Evolutionary conservation across 495 filamentous ascomycete genomes (phyloP).

Genomic region (Tuber umbilicatum): DNA sequence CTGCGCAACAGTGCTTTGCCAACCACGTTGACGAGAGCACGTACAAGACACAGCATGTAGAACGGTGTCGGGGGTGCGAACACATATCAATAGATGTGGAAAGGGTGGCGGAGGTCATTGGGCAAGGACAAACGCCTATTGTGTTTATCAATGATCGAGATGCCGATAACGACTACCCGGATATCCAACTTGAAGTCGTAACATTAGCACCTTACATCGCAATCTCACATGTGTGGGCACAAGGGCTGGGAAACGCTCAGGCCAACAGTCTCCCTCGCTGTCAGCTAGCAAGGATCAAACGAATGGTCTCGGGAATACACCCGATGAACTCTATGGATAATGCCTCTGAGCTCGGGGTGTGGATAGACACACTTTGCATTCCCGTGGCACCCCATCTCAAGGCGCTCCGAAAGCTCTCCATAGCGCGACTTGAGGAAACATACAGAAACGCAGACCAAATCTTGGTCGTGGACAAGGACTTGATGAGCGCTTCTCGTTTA

Average conservation of each 20-base stretch:
- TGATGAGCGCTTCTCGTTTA: slow-evolving; percentile 8
- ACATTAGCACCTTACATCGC: slow-evolving; percentile 8
- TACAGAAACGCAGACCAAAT: slow-evolving; percentile 36
- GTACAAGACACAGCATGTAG: slow-evolving; percentile 14
- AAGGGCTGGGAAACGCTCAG: slow-evolving; percentile 19
- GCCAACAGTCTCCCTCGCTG: slow-evolving; percentile 18
- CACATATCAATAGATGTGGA: slow-evolving; percentile 13
- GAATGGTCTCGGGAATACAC: slow-evolving; percentile 3
- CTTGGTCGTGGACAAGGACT: slow-evolving; percentile 36
- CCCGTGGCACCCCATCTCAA: slow-evolving; percentile 25
- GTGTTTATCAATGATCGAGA: background rate
- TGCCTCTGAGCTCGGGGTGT: slow-evolving; percentile 26
- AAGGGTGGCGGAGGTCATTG: background rate
- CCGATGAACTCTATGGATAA: background rate
- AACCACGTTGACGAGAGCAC: slow-evolving; percentile 17
- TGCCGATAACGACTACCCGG: background rate
- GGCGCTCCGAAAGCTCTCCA: slow-evolving; percentile 25
- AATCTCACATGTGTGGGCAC: slow-evolving; percentile 20
- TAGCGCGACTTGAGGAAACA: slow-evolving; percentile 36
- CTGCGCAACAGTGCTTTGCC: slow-evolving; percentile 7
- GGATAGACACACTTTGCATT: slow-evolving; percentile 45
- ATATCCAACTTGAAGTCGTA: slow-evolving; percentile 1
- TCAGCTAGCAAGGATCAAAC: slow-evolving; percentile 10
- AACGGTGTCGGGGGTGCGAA: slow-evolving; percentile 6
- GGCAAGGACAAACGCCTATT: slow-evolving; percentile 3